phyloP scores from a whole-genome alignment of 768 basidiomycete species.

The Macrolepiota albuminosa region DNA sequence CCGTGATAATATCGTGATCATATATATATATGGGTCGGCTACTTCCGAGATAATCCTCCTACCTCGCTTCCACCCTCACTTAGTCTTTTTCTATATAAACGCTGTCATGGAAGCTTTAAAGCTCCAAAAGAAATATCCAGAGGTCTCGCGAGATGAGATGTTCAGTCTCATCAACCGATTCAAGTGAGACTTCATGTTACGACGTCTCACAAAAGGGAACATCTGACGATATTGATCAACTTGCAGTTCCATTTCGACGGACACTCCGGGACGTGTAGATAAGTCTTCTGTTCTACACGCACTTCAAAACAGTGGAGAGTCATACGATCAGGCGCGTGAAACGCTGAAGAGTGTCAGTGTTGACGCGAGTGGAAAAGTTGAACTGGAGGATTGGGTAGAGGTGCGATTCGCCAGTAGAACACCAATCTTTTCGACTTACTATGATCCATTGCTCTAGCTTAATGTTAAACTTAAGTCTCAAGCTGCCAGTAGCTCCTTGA shows the following conservation, averaged over 20 bases:
- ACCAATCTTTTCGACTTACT: neutral
- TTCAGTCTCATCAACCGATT: slow-evolving; percentile 91
- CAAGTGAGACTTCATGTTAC: slow-evolving; percentile 61
- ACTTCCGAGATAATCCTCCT: slow-evolving; percentile 13
- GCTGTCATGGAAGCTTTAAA: slow-evolving; percentile 73
- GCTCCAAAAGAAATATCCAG: slow-evolving; percentile 89
- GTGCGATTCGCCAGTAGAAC: slow-evolving; percentile 36
- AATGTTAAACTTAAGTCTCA: slow-evolving; percentile 73
- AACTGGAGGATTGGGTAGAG: slow-evolving; percentile 98
- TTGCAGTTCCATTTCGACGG: slow-evolving; percentile 65
- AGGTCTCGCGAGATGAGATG: slow-evolving; percentile 91
- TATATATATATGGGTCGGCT: slow-evolving; percentile 17
- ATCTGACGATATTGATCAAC: slow-evolving; percentile 10
- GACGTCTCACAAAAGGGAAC: slow-evolving; percentile 6
- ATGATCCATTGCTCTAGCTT: slow-evolving; percentile 39
- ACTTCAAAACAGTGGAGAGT: slow-evolving; percentile 75
- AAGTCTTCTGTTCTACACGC: slow-evolving; percentile 78
- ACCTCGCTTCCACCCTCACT: slow-evolving; percentile 2
- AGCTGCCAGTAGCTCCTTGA: slow-evolving; percentile 31
- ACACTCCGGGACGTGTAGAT: slow-evolving; percentile 77
- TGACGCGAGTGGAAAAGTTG: slow-evolving; percentile 93
- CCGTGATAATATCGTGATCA: slow-evolving; percentile 7
- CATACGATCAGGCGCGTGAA: slow-evolving; percentile 86
- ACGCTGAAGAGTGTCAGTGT: slow-evolving; percentile 92
- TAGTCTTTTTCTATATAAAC: neutral